phyloP scores from a whole-genome alignment of 1,284 basidiomycete genomes.

The Irpex lacteus region DNA sequence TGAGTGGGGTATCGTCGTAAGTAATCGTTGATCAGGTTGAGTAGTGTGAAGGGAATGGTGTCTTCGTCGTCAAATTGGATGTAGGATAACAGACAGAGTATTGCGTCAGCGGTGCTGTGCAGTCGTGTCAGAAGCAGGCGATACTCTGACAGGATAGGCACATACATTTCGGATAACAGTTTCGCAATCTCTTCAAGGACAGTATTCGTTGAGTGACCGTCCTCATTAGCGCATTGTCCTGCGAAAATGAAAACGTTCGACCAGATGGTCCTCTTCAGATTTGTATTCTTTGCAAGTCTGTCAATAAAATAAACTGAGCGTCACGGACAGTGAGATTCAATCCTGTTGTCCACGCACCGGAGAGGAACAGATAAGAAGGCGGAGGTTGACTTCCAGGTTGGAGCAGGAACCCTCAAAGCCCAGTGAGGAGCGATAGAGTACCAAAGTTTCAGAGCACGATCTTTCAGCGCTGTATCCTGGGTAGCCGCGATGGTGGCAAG shows the following conservation, averaged over 20 bases:
- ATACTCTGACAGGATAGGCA: background rate
- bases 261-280: background rate
- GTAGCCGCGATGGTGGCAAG: background rate
- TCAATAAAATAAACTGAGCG: background rate
- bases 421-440: background rate
- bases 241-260: background rate
- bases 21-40: background rate
- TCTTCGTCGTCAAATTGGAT: background rate
- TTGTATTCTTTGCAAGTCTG: background rate
- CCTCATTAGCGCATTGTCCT: background rate
- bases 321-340: background rate
- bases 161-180: background rate
- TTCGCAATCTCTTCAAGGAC: background rate
- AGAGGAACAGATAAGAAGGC: slow-evolving; percentile 1
- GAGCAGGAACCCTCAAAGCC: background rate
- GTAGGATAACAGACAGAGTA: background rate
- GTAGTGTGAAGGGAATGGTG: background rate
- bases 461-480: background rate
- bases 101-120: background rate
- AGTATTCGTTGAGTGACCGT: background rate
- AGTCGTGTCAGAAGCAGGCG: background rate
- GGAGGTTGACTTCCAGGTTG: background rate
- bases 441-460: background rate
- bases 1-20: background rate
- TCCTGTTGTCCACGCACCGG: background rate